A percentile compares a stretch with the other conserved stretches of the same genome.
Evolutionary conservation across 768 basidiomycete species (phyloP).

Genomic region (Tylopilus cervinicoccineus): DNA sequence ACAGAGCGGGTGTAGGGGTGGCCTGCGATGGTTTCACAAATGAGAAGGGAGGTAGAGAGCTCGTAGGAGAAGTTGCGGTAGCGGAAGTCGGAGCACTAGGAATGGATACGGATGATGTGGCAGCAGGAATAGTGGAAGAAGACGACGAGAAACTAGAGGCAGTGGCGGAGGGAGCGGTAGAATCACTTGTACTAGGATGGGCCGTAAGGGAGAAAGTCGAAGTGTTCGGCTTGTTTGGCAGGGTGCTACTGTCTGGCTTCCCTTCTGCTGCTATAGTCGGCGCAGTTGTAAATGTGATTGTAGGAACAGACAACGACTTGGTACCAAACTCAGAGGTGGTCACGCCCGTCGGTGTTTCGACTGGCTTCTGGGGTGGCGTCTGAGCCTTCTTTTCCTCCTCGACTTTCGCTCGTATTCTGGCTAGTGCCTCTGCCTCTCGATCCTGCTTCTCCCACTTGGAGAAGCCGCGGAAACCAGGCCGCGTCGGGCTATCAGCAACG

Average conservation of each 20-base stretch:
- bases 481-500: slow-evolving; percentile 55
- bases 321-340: slow-evolving; percentile 21
- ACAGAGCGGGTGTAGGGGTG: not conserved
- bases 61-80: slow-evolving; percentile 9
- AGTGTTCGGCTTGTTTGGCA: slow-evolving; percentile 13
- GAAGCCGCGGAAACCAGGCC: slow-evolving; percentile 42
- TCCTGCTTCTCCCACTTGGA: slow-evolving; percentile 90
- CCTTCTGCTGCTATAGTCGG: slow-evolving; percentile 7
- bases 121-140: slow-evolving; percentile 23
- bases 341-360: slow-evolving; percentile 28
- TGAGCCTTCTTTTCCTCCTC: slow-evolving; percentile 43
- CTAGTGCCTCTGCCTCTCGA: slow-evolving; percentile 74
- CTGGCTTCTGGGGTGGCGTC: slow-evolving; percentile 31
- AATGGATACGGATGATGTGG: slow-evolving; percentile 14
- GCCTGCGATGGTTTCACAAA: slow-evolving; percentile 17
- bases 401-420: slow-evolving; percentile 56
- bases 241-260: slow-evolving; percentile 1
- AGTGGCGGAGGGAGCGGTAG: slow-evolving; percentile 5
- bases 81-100: slow-evolving; percentile 7
- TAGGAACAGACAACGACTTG: slow-evolving; percentile 23
- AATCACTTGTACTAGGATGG: slow-evolving; percentile 2
- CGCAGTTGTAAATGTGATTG: slow-evolving; percentile 27
- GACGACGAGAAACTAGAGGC: slow-evolving; percentile 24
- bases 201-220: slow-evolving; percentile 17
- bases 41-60: slow-evolving; percentile 12